These are phyloP conservation scores for Echinosophora koreensis DNA, from an alignment of 306 rosid genomes.

Conservation along the genomic window DNA sequence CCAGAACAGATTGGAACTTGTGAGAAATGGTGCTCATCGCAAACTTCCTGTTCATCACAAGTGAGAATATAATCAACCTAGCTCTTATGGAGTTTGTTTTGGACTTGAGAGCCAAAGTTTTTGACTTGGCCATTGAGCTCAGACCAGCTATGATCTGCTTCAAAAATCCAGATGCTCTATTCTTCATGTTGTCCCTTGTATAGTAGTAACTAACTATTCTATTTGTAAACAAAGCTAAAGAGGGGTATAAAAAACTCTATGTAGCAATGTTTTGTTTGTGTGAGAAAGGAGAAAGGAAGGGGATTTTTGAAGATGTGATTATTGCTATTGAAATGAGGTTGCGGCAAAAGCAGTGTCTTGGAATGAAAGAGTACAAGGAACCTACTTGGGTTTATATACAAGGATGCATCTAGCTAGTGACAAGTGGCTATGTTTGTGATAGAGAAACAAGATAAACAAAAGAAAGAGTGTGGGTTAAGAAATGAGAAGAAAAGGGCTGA, in stretches of 20 bases:
- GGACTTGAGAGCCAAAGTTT: constrained; percentile 52
- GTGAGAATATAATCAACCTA: constrained; percentile 57
- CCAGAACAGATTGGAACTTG: constrained; percentile 53
- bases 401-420: neutral
- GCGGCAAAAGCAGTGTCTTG: constrained; percentile 37
- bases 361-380: constrained; percentile 33
- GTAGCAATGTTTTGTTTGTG: neutral
- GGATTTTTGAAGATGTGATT: constrained; percentile 11
- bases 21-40: constrained; percentile 56
- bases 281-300: neutral
- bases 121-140: constrained; percentile 57
- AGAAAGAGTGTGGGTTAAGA: constrained; percentile 50
- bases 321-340: neutral
- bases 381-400: constrained; percentile 24
- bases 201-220: neutral
- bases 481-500: constrained; percentile 30
- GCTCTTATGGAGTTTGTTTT: constrained; percentile 60
- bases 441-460: constrained; percentile 15
- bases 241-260: neutral
- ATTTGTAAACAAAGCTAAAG: neutral
- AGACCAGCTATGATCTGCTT: constrained; percentile 48
- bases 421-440: constrained; percentile 7
- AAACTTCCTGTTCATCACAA: constrained; percentile 57
- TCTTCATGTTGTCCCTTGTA: constrained; percentile 43
- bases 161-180: constrained; percentile 46